Percentiles rank a stretch among this genome's conserved stretches.
Evolutionary conservation across 805 yeast genomes (phyloP).

Genomic region (Candida sphagnicola): DNA sequence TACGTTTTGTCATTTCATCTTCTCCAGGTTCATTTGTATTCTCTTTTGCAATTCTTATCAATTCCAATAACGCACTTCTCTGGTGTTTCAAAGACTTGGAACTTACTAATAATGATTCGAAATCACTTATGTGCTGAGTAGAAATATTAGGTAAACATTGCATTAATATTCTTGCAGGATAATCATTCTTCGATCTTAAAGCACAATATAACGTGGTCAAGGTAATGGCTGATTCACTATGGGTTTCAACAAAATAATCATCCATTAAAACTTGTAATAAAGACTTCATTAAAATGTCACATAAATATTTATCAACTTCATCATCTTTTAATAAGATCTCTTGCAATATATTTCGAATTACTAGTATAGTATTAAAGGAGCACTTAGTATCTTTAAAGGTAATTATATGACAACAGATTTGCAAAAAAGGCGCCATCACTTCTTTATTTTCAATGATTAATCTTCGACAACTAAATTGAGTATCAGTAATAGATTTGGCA

Average conservation of each 20-base stretch:
- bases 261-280: constrained; percentile 65
- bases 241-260: constrained; percentile 79
- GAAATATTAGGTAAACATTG: constrained; percentile 52
- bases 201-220: constrained; percentile 76
- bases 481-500: constrained; percentile 45
- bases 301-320: constrained; percentile 68
- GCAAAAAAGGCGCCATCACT: constrained; percentile 74
- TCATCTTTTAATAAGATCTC: constrained; percentile 66
- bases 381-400: constrained; percentile 87
- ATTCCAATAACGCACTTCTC: constrained; percentile 72
- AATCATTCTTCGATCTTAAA: constrained; percentile 62
- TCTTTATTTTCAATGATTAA: constrained; percentile 61
- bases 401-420: constrained; percentile 70
- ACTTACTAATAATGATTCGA: constrained; percentile 59
- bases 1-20: constrained; percentile 45
- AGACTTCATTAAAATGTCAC: constrained; percentile 65
- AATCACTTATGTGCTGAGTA: constrained; percentile 53
- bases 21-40: constrained; percentile 25
- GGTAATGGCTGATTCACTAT: constrained; percentile 88
- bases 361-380: constrained; percentile 82
- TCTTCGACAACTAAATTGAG: constrained; percentile 63
- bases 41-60: constrained; percentile 61
- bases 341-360: constrained; percentile 68
- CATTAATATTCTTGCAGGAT: constrained; percentile 60
- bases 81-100: constrained; percentile 76